phyloP scores from a whole-genome alignment of 208 protist genomes.

The Trypanosoma avium region DNA sequence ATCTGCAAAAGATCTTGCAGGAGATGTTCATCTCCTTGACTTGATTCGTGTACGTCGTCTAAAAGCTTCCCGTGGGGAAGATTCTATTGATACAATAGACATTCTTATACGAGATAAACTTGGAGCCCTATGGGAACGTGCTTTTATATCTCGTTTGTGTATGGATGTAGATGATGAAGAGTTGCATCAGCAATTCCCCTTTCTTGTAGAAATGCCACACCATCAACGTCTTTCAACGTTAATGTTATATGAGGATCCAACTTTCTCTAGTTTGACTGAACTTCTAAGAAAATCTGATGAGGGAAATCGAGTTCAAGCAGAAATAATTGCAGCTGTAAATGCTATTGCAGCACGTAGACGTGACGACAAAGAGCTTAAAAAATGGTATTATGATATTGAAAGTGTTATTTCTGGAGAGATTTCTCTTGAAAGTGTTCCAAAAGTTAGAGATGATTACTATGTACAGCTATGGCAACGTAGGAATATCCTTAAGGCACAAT shows the following conservation, averaged over 20 bases:
- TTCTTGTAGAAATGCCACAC: conserved; percentile 38
- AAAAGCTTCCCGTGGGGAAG: neutral
- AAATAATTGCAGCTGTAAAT: conserved; percentile 31
- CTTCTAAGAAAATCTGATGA: neutral
- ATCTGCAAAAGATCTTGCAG: conserved; percentile 22
- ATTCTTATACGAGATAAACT: conserved; percentile 34
- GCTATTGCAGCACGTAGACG: conserved; percentile 28
- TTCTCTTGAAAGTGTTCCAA: conserved; percentile 28
- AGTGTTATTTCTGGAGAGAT: conserved; percentile 26
- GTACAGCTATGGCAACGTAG: conserved; percentile 23
- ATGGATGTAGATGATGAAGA: conserved; percentile 49
- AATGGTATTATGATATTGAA: conserved; percentile 39
- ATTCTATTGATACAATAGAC: conserved; percentile 8
- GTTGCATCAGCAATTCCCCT: conserved; percentile 42
- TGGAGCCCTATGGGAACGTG: conserved; percentile 44
- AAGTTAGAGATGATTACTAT: conserved; percentile 38
- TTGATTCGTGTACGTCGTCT: conserved; percentile 16
- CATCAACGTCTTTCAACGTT: conserved; percentile 42
- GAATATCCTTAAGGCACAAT: conserved; percentile 8
- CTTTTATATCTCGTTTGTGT: conserved; percentile 33
- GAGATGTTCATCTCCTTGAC: conserved; percentile 29
- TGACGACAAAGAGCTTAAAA: conserved; percentile 35
- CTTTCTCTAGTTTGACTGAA: conserved; percentile 37
- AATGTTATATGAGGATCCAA: conserved; percentile 45
- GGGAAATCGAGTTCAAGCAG: conserved; percentile 21